Base-by-base conservation (phyloP, 805 yeast genomes). In the Saccharomyces jurei region DNA sequence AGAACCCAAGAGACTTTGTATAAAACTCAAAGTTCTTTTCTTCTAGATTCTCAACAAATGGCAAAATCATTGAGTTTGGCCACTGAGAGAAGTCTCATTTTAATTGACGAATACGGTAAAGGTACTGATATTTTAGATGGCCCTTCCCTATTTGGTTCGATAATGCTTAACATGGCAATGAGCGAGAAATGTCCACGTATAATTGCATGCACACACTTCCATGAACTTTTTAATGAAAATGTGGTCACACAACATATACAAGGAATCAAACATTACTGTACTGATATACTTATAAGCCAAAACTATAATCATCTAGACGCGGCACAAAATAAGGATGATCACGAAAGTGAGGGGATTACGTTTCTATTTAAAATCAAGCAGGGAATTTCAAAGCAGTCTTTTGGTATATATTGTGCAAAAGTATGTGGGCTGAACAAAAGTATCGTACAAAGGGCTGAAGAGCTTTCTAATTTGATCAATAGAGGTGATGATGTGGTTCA, bases 51-150 rank as follows among this genome's bases (percentile, higher is more conserved):
- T 9, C 70, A 65, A 47, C 80, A 71, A 66, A 72, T 81, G 64
- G 68, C 67, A 54, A 74, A 71, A 59, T 75, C 79, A 50, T 56
- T 79, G 22, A 65, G 72, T 3, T 57, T 76, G 51, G 58, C 69
- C 28, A 77, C 81, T 0, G 61, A 65, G 0, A 68, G 62, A 48
- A 77, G 81, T 11, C 56, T 81, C 28, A 57, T 82, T 1, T 62
- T 81, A 5, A 69, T 81, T 27, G 82, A 80, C 62, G 83, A 80
- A 55, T 79, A 77, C 63, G 84, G 83, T 0, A 78, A 78, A 56
- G 83, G 83, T 0, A 79, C 81, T 0, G 80, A 77, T 59, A 58
- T 72, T 0, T 59, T 71, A 11, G 79, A 78, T 52, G 81, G 81
- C 0, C 78, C 79, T 0, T 68, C 79, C 0, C 52, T 78, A 10